Percentiles rank a stretch among this genome's conserved stretches.
These are phyloP conservation scores for Ophiognomonia clavigignenti-juglandacearum DNA, from an alignment of 2,329 filamentous ascomycete genomes.

Conservation along the genomic window DNA sequence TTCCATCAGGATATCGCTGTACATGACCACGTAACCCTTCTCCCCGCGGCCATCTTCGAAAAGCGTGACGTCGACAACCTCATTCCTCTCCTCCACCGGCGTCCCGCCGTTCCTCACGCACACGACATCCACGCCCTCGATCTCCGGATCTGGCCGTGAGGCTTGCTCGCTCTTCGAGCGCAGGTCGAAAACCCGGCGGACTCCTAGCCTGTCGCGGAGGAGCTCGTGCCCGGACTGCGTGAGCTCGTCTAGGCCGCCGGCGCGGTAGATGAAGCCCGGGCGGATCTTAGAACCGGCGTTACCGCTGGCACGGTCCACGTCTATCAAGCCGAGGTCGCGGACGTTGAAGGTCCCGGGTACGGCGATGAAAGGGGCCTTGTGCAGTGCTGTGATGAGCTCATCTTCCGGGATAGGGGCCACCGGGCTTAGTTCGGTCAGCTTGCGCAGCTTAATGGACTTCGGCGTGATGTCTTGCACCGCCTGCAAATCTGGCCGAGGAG, in stretches of 20 bases:
- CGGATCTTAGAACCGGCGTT: conserved; percentile 30
- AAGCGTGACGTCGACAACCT: conserved; percentile 31
- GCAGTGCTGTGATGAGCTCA: conserved; percentile 31
- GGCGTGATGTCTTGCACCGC: too few relatives aligned
- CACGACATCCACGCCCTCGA: conserved; percentile 40
- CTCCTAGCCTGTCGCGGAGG: conserved; percentile 30
- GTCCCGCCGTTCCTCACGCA: conserved; percentile 32
- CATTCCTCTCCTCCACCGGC: conserved; percentile 30
- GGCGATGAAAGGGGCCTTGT: conserved; percentile 40
- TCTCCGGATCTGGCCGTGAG: conserved; percentile 35
- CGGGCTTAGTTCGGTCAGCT: conserved; percentile 38
- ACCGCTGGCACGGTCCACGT: too few relatives aligned
- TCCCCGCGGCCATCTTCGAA: conserved; percentile 43
- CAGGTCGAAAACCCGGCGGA: conserved; percentile 47
- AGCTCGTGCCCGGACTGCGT: conserved; percentile 30
- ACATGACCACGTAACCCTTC: conserved; percentile 39
- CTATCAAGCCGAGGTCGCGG: conserved; percentile 45
- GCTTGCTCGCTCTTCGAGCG: conserved; percentile 40
- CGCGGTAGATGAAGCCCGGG: conserved; percentile 39
- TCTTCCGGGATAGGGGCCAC: conserved; percentile 31
- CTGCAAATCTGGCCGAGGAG: too few relatives aligned
- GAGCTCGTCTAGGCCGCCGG: conserved; percentile 36
- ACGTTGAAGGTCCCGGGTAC: conserved; percentile 45
- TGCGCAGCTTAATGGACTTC: too few relatives aligned
- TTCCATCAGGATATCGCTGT: conserved; percentile 38